phyloP scores from a whole-genome alignment of 257 asterid species.

The Solanum pennellii region DNA sequence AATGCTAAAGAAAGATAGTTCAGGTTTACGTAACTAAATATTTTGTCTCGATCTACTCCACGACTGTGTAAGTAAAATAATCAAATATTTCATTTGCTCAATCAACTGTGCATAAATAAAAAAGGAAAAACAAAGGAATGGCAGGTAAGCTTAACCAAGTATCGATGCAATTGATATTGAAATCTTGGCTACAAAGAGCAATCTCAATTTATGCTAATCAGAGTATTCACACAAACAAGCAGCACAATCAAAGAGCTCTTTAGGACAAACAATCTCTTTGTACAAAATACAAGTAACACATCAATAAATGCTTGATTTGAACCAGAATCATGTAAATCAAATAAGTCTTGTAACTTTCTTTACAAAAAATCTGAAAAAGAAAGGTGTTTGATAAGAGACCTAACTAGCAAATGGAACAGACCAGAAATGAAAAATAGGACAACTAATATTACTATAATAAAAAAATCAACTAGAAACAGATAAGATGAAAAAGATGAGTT shows the following conservation, averaged over 20 bases:
- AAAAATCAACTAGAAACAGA: slow-evolving; percentile 75
- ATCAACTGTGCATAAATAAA: too few species aligned
- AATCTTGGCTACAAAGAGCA: slow-evolving; percentile 96
- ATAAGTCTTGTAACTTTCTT: slow-evolving; percentile 84
- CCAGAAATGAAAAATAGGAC: slow-evolving; percentile 88
- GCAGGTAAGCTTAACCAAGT: too few species aligned
- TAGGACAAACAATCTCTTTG: slow-evolving; percentile 70
- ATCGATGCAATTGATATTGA: too few species aligned
- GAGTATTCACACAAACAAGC: slow-evolving; percentile 82
- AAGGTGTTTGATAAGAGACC: slow-evolving; percentile 73
- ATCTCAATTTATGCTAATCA: slow-evolving; percentile 62
- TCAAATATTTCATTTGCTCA: too few species aligned
- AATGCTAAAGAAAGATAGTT: too few species aligned
- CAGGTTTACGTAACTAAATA: too few species aligned
- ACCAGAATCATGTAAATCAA: slow-evolving; percentile 82
- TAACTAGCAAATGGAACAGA: slow-evolving; percentile 79
- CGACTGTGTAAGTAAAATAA: too few species aligned
- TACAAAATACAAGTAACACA: slow-evolving; percentile 70
- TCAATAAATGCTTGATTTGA: slow-evolving; percentile 85
- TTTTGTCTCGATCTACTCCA: too few species aligned
- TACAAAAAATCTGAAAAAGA: slow-evolving; percentile 55
- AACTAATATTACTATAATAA: slow-evolving; percentile 69
- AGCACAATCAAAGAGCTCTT: slow-evolving; percentile 91
- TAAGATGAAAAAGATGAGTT: slow-evolving; percentile 36
- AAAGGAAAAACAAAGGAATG: too few species aligned